Base-by-base conservation (phyloP, 2,329 filamentous ascomycete species). In the Colletotrichum australisinense region DNA sequence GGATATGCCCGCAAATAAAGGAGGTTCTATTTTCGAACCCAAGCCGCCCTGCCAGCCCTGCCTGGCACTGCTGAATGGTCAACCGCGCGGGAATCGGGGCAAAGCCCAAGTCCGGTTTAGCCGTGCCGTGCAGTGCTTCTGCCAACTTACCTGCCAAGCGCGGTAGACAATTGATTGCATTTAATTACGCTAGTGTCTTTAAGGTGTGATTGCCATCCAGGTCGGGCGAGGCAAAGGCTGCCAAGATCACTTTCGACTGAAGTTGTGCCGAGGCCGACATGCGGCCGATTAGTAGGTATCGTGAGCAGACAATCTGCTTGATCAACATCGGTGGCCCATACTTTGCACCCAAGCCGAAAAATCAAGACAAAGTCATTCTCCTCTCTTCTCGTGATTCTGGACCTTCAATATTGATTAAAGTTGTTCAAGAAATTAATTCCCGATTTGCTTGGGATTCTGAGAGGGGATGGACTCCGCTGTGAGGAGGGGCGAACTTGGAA, bases 351-450 rank as follows among this genome's bases (percentile, higher is more conserved):
- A 62, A 4, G 14, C 22, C 1, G 22, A n/a, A 3, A 49, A 32
- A 22, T 42, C 38, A 30, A 6, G n/a, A 3, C 11, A 22, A 32
- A 63, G 12, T 28, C 24, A 6, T n/a, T 62, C n/a, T 16, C 9
- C 5, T 22, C 3, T 49, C 24, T 49, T n/a, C 19, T 30, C 42
- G 57, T 57, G 63, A 49, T 42, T 52, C 70, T 19, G 35, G 67
- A 28, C 28, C 26, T 35, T 26, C 53, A 58, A 60, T 60, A 63
- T 35, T n/a, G 59, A 58, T 62, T 60, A 63, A 24, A 73, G 67
- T 73, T 70, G 65, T 22, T 49, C 19, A 38, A 52, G 53, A 69
- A 55, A 69, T 59, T 69, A 72, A 59, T 64, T 53, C 65, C 69
- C 69, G 69, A 64, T 19, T 69, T 64, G 32, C 49, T 53, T 62